A percentile compares a stretch with the other conserved stretches of the same genome.
These are phyloP conservation scores for Penicillium riverlandense DNA, from an alignment of 495 filamentous ascomycete species.

Conservation along the genomic window DNA sequence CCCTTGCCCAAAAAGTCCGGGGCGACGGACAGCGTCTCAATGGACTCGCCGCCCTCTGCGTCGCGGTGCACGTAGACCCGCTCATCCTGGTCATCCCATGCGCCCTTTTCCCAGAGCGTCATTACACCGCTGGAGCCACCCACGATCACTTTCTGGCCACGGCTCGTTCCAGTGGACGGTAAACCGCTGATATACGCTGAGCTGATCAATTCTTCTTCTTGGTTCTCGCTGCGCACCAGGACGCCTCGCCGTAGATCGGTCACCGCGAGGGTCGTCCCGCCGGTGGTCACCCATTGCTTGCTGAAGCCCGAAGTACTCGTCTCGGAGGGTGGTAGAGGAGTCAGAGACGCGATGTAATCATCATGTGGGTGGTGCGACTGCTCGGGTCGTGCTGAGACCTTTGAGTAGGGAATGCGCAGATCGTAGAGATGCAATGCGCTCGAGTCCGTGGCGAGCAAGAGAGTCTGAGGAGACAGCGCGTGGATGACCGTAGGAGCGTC, in stretches of 20 bases:
- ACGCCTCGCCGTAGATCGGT: slow-evolving; percentile 81
- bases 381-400: slow-evolving; percentile 51
- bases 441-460: slow-evolving; percentile 86
- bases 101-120: slow-evolving; percentile 87
- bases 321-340: slow-evolving; percentile 68
- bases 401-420: slow-evolving; percentile 59
- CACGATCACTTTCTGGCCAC: slow-evolving; percentile 70
- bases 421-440: slow-evolving; percentile 87
- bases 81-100: slow-evolving; percentile 93
- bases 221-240: slow-evolving; percentile 79
- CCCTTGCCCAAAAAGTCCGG: slow-evolving; percentile 58
- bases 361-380: slow-evolving; percentile 80
- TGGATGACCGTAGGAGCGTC: slow-evolving; percentile 76
- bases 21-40: slow-evolving; percentile 62
- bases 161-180: slow-evolving; percentile 50
- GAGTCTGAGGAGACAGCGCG: slow-evolving; percentile 74
- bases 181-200: slow-evolving; percentile 65
- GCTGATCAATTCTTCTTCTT: slow-evolving; percentile 85
- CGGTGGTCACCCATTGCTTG: slow-evolving; percentile 90
- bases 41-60: slow-evolving; percentile 52
- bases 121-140: slow-evolving; percentile 74
- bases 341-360: slow-evolving; percentile 88
- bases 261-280: slow-evolving; percentile 80
- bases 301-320: slow-evolving; percentile 75
- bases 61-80: slow-evolving; percentile 62